A percentile compares a stretch with the other conserved stretches of the same genome.
Evolutionary conservation across 495 filamentous ascomycete species (phyloP).

Genomic region (Rostrohypoxylon terebratum): DNA sequence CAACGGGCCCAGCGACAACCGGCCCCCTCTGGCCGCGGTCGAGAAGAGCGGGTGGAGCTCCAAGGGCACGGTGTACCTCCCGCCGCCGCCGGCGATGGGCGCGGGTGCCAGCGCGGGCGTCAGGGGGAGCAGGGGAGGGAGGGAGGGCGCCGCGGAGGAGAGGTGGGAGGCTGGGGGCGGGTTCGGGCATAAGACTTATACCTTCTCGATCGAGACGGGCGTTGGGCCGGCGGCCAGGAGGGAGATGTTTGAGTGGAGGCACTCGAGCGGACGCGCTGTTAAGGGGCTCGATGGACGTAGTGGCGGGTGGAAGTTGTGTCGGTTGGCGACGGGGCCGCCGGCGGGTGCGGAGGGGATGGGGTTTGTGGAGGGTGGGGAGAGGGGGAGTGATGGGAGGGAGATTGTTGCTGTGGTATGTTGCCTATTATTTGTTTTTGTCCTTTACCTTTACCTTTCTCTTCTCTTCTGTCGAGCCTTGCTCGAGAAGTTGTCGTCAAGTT

Average conservation of each 20-base stretch:
- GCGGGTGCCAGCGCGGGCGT: background rate
- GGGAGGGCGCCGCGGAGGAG: constrained; percentile 22
- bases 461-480: background rate
- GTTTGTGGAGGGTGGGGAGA: constrained; percentile 9
- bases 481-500: too few species aligned
- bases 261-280: constrained; percentile 40
- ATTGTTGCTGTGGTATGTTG: constrained; percentile 44
- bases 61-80: constrained; percentile 23
- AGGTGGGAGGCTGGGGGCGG: constrained; percentile 15
- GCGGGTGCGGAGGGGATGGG: background rate
- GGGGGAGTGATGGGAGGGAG: constrained; percentile 44
- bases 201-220: constrained; percentile 43
- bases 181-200: background rate
- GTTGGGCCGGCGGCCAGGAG: constrained; percentile 6
- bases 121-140: background rate
- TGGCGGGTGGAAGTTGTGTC: constrained; percentile 47
- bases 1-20: constrained; percentile 27
- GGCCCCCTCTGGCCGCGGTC: constrained; percentile 34
- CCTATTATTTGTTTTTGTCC: background rate
- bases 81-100: constrained; percentile 8
- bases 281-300: constrained; percentile 19
- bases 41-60: background rate
- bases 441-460: background rate
- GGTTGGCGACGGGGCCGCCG: constrained; percentile 32
- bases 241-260: constrained; percentile 51